Evolutionary conservation across 2,329 filamentous ascomycete genomes (phyloP).

Genomic region (Colletotrichum liriopes): DNA sequence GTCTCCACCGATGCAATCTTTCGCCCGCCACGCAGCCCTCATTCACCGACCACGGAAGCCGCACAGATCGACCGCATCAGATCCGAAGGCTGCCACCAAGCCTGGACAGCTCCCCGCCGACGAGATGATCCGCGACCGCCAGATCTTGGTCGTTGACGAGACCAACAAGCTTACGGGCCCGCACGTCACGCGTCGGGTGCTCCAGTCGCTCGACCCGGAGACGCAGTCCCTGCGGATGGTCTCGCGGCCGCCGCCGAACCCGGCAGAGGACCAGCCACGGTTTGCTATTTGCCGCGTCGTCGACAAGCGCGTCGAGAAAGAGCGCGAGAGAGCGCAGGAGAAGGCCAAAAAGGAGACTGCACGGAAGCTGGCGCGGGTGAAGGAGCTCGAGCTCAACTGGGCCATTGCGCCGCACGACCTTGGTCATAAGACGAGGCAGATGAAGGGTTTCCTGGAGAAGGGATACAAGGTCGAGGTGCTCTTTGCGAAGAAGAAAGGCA

Average conservation of each 20-base stretch:
- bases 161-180: constrained; percentile 59
- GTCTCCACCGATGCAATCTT: constrained; percentile 9
- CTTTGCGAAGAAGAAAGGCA: constrained; percentile 76
- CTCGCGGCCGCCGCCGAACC: constrained; percentile 39
- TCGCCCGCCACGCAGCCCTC: constrained; percentile 27
- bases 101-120: constrained; percentile 47
- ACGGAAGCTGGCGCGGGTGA: constrained; percentile 63
- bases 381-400: constrained; percentile 94
- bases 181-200: constrained; percentile 55
- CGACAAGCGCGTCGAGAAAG: constrained; percentile 67
- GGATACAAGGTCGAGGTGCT: constrained; percentile 83
- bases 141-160: constrained; percentile 59
- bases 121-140: constrained; percentile 60
- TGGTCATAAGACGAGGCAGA: constrained; percentile 76
- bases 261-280: constrained; percentile 44
- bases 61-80: not conserved
- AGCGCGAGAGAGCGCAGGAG: constrained; percentile 61
- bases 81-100: not conserved
- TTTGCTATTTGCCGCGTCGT: constrained; percentile 81
- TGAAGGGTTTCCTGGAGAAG: constrained; percentile 79
- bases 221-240: constrained; percentile 60
- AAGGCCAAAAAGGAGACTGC: constrained; percentile 59
- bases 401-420: constrained; percentile 84
- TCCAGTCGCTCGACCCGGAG: constrained; percentile 55
- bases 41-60: constrained; percentile 26